A percentile compares a stretch with the other conserved stretches of the same genome.
Conservation (phyloP, 2,329 filamentous ascomycete genomes). For the Cytospora chrysosperma region DNA sequence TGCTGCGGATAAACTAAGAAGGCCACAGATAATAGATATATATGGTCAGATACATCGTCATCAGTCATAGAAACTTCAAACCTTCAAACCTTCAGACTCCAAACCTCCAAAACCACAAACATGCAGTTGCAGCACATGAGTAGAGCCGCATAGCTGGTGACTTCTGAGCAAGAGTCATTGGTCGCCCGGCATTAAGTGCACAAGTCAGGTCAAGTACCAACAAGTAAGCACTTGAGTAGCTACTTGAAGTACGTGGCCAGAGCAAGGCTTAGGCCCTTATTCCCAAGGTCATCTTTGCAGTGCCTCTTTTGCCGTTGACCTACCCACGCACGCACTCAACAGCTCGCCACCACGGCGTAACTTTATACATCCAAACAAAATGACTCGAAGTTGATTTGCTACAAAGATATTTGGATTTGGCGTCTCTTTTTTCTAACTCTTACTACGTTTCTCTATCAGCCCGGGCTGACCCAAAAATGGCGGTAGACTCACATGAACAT, state of each 20-base stretch:
- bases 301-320: too few relatives aligned
- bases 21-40: too few relatives aligned
- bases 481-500: slow-evolving; percentile 11
- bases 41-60: neutral
- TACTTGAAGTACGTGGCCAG: too few relatives aligned
- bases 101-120: neutral
- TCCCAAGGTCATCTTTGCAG: too few relatives aligned
- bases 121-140: neutral
- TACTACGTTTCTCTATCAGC: neutral
- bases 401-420: neutral
- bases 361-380: neutral
- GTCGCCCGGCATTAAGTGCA: neutral
- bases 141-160: neutral
- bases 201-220: too few relatives aligned
- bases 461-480: neutral
- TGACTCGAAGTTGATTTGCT: neutral
- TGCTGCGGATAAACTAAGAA: neutral
- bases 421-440: neutral
- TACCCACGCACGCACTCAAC: too few relatives aligned
- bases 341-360: neutral
- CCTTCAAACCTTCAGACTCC: too few relatives aligned
- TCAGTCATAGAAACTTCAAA: neutral
- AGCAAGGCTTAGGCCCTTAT: too few relatives aligned
- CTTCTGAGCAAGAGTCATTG: neutral
- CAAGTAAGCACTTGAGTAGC: too few relatives aligned